phyloP scores from a whole-genome alignment of 2,329 filamentous ascomycete species.

The Scedosporium boydii region DNA sequence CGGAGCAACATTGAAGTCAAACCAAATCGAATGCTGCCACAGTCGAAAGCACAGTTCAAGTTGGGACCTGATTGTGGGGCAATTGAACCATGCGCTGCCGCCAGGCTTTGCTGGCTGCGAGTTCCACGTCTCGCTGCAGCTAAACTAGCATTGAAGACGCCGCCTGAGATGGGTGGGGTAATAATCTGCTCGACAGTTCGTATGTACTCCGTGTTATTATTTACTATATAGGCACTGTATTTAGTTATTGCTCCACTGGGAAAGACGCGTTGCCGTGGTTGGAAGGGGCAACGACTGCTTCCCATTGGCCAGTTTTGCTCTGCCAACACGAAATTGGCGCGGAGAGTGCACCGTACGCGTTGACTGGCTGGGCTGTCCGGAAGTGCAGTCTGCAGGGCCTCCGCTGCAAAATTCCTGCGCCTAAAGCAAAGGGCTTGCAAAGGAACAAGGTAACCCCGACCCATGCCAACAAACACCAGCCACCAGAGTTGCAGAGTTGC shows the following conservation, averaged over 20 bases:
- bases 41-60: not conserved
- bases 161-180: not conserved
- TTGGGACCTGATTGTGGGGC: too few relatives aligned
- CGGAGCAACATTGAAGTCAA: not conserved
- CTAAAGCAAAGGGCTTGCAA: not conserved
- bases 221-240: not conserved
- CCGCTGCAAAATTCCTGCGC: not conserved
- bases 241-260: not conserved
- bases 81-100: too few relatives aligned
- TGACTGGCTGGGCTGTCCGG: not conserved
- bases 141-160: not conserved
- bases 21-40: too few relatives aligned
- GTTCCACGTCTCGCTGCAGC: not conserved
- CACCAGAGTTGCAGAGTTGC: conserved; percentile 1
- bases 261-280: not conserved
- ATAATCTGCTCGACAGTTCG: not conserved
- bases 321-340: conserved; percentile 5
- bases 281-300: not conserved
- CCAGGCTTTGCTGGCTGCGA: too few relatives aligned
- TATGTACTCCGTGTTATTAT: not conserved
- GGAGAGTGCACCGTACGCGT: not conserved
- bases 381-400: not conserved
- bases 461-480: not conserved
- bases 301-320: not conserved
- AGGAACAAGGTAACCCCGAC: not conserved